phyloP scores from a whole-genome alignment of 2,329 filamentous ascomycete genomes.

The Onygena corvina region DNA sequence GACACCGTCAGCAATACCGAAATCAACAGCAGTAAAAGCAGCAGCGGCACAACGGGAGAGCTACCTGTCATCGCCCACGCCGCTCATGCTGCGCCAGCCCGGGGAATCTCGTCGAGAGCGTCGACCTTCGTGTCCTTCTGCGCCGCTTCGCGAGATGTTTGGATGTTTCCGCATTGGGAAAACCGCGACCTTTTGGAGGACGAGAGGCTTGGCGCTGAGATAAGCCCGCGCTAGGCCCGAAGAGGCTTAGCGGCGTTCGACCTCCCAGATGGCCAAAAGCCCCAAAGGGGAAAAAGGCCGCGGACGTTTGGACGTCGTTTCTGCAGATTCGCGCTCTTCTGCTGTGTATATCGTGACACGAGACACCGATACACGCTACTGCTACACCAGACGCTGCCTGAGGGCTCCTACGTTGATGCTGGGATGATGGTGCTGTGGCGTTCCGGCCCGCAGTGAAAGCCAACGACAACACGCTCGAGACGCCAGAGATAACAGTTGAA shows the following conservation, averaged over 20 bases:
- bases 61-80: constrained; percentile 29
- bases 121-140: background rate
- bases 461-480: background rate
- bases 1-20: too few relatives aligned
- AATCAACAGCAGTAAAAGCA: background rate
- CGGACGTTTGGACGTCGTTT: background rate
- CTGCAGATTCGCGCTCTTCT: too few relatives aligned
- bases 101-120: background rate
- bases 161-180: constrained; percentile 2
- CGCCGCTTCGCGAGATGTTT: background rate
- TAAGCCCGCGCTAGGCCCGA: background rate
- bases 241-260: background rate
- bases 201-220: constrained; percentile 1
- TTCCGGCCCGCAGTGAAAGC: background rate
- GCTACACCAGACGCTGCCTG: background rate
- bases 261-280: background rate
- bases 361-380: too few relatives aligned
- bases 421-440: background rate
- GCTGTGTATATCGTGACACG: too few relatives aligned
- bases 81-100: constrained; percentile 25
- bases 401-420: background rate
- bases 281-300: background rate
- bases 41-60: constrained; percentile 5
- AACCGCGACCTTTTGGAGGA: background rate
- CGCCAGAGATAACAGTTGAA: background rate